phyloP scores from a whole-genome alignment of 1,284 basidiomycete species.

The Puccinia polysora region DNA sequence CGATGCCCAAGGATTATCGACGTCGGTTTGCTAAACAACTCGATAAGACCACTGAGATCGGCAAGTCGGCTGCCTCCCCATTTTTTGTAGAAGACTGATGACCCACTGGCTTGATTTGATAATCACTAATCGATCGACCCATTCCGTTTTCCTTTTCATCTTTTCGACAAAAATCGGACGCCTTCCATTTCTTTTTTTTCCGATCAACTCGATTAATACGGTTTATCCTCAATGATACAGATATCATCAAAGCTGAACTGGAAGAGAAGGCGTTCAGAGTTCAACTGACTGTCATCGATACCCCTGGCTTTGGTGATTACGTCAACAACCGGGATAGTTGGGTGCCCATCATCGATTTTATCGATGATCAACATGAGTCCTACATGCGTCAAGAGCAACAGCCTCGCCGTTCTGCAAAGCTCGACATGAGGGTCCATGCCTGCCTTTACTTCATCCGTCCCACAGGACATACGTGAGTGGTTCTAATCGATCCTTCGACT shows the following conservation, averaged over 20 bases:
- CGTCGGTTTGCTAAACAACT: slow-evolving; percentile 91
- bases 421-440: slow-evolving; percentile 90
- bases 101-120: not conserved
- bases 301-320: slow-evolving; percentile 97
- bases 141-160: not conserved
- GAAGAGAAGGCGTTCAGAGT: slow-evolving; percentile 99
- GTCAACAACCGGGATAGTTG: slow-evolving; percentile 99
- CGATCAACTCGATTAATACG: not conserved
- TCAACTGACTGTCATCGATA: slow-evolving; percentile 97
- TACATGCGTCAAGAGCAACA: slow-evolving; percentile 99
- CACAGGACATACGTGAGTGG: slow-evolving; percentile 83
- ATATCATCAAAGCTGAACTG: slow-evolving; percentile 64
- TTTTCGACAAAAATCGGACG: no score
- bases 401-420: slow-evolving; percentile 85
- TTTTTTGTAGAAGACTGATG: not conserved
- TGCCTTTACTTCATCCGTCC: slow-evolving; percentile 97
- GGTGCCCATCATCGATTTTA: slow-evolving; percentile 97
- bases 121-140: not conserved
- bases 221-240: slow-evolving; percentile 28
- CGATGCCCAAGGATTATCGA: slow-evolving; percentile 81
- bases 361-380: slow-evolving; percentile 98
- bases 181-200: not conserved
- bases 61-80: slow-evolving; percentile 25
- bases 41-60: slow-evolving; percentile 89
- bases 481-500: not conserved